Percentiles rank a stretch among this genome's conserved stretches.
These are phyloP conservation scores for Noccaea caerulescens DNA, from an alignment of 345 rosid species.

Conservation along the genomic window DNA sequence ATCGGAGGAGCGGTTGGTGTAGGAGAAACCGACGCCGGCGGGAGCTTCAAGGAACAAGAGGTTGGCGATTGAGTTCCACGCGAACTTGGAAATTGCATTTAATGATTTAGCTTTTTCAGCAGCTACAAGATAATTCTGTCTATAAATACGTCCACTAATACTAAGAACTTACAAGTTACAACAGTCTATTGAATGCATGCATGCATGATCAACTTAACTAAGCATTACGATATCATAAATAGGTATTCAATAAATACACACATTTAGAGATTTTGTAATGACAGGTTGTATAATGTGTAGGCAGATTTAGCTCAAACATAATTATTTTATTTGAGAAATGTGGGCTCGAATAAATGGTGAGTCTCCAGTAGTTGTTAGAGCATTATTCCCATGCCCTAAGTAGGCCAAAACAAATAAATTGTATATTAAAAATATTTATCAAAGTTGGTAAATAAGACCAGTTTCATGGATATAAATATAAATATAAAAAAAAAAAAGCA, in stretches of 20 bases:
- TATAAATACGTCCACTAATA: background rate
- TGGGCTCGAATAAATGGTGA: constrained; percentile 36
- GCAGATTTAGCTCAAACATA: background rate
- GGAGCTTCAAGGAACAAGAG: constrained; percentile 95
- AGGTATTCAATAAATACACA: background rate
- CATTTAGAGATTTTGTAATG: background rate
- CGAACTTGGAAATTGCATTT: constrained; percentile 51
- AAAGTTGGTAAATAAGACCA: no score
- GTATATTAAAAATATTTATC: background rate
- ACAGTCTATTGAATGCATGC: constrained; percentile 29
- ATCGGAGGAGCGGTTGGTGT: constrained; percentile 85
- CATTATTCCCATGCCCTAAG: constrained; percentile 46
- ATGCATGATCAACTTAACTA: constrained; percentile 21
- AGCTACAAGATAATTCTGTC: background rate
- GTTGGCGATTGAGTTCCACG: constrained; percentile 89
- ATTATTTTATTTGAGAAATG: background rate
- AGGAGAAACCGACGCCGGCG: constrained; percentile 98
- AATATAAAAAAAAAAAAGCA: no score
- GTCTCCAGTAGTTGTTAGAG: constrained; percentile 48
- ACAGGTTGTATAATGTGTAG: constrained; percentile 6
- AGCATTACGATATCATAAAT: constrained; percentile 1
- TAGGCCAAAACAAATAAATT: constrained; percentile 40
- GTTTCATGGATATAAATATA: no score
- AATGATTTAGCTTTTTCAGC: constrained; percentile 32
- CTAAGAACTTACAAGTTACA: background rate